Conservation (phyloP, 2,329 filamentous ascomycete species). For the Geosmithia putterillii region DNA sequence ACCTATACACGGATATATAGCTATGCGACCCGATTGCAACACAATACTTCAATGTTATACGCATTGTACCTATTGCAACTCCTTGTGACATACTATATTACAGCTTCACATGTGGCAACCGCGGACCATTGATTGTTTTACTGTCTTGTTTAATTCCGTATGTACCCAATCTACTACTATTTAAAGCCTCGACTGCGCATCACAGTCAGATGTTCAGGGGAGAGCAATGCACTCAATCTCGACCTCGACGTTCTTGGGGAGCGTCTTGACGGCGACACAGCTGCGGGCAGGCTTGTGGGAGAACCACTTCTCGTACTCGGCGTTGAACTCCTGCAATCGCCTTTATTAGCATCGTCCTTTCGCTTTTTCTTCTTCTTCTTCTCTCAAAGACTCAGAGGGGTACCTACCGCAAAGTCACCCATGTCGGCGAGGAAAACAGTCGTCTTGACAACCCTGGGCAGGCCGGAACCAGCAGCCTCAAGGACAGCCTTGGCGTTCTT, state of each 20-base stretch:
- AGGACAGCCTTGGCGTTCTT: slow-evolving; percentile 78
- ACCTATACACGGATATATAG: background rate
- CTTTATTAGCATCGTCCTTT: background rate
- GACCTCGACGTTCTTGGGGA: slow-evolving; percentile 76
- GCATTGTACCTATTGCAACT: too few species aligned
- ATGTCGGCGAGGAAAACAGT: slow-evolving; percentile 88
- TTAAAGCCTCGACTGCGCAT: background rate
- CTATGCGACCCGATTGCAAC: too few species aligned
- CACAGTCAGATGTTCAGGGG: slow-evolving; percentile 21
- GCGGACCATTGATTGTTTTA: background rate
- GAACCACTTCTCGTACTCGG: slow-evolving; percentile 75
- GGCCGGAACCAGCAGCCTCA: slow-evolving; percentile 63
- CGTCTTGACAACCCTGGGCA: slow-evolving; percentile 79
- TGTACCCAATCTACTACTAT: background rate
- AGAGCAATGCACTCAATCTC: slow-evolving; percentile 86
- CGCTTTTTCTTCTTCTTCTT: background rate
- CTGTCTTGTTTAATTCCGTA: background rate
- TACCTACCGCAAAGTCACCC: slow-evolving; percentile 61
- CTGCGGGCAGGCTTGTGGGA: slow-evolving; percentile 74
- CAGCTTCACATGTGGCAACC: too few species aligned
- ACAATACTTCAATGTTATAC: too few species aligned
- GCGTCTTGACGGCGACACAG: slow-evolving; percentile 80
- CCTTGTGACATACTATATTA: too few species aligned
- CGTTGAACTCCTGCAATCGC: slow-evolving; percentile 59
- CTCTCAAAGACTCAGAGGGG: background rate